Conservation (phyloP, 768 basidiomycete genomes). For the Peribolospora baueri region DNA sequence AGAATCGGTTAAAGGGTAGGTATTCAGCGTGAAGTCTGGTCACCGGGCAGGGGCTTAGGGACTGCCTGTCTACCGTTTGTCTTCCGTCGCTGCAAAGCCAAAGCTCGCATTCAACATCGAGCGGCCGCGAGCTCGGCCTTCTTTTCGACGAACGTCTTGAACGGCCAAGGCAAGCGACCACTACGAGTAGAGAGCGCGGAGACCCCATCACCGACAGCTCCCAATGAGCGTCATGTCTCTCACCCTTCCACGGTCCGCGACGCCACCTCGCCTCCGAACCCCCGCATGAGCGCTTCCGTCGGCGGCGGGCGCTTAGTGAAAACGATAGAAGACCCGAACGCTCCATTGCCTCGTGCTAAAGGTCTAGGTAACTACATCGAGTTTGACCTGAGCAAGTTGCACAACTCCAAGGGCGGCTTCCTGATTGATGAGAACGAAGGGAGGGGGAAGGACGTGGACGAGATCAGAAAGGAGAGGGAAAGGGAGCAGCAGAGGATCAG, state of each 20-base stretch:
- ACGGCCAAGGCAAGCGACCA: slow-evolving; percentile 48
- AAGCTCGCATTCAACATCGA: not conserved
- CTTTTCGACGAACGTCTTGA: not conserved
- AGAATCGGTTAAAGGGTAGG: slow-evolving; percentile 8
- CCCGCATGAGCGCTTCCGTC: slow-evolving; percentile 19
- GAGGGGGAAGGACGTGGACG: slow-evolving; percentile 40
- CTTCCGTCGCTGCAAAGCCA: not conserved
- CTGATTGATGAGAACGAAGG: slow-evolving; percentile 59
- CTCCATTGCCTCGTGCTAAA: not conserved
- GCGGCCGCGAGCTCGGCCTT: too few relatives aligned
- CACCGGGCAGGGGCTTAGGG: not conserved
- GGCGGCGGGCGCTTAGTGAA: slow-evolving; percentile 4
- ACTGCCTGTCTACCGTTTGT: not conserved
- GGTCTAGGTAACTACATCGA: slow-evolving; percentile 73
- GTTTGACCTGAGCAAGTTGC: slow-evolving; percentile 89
- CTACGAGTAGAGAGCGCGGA: slow-evolving; percentile 33
- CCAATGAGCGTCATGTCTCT: slow-evolving; percentile 6
- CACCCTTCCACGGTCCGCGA: not conserved
- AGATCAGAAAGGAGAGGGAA: slow-evolving; percentile 51
- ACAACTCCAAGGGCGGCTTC: slow-evolving; percentile 90
- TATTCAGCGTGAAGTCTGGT: too few relatives aligned
- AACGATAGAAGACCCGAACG: slow-evolving; percentile 3
- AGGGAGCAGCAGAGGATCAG: slow-evolving; percentile 50
- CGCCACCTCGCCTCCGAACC: slow-evolving; percentile 1
- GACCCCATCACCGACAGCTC: slow-evolving; percentile 36